Conservation (phyloP, 164 flowering plant genomes). For the Brasenia schreberi region DNA sequence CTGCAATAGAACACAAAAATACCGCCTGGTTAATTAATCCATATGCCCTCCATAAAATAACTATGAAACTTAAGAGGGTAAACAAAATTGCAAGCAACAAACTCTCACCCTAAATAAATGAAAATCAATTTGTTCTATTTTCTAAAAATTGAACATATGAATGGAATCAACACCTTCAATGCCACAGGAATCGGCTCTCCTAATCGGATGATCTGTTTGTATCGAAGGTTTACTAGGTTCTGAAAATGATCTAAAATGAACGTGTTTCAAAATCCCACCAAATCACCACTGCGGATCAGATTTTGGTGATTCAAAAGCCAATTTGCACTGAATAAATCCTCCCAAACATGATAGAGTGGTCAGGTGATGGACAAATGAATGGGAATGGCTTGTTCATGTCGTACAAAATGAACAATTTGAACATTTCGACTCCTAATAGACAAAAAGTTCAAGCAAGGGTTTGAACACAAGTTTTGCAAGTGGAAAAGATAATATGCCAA, state of each 20-base stretch:
- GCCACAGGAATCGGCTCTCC: background rate
- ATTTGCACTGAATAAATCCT: too few species aligned
- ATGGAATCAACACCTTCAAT: background rate
- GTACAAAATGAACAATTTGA: too few species aligned
- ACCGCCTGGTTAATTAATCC: background rate
- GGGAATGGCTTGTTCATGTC: too few species aligned
- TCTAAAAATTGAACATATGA: background rate
- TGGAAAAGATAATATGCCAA: too few species aligned
- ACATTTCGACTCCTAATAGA: too few species aligned
- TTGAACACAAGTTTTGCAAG: too few species aligned
- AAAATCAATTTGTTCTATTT: background rate
- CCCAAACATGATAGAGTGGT: background rate
- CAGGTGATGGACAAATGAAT: too few species aligned
- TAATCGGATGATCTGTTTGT: background rate
- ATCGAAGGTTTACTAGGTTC: background rate
- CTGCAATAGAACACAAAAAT: conserved; percentile 23
- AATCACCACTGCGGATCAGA: too few species aligned
- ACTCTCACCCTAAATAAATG: too few species aligned
- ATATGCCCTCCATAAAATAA: background rate
- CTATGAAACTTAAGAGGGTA: background rate
- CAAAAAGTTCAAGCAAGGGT: too few species aligned
- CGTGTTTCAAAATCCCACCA: too few species aligned
- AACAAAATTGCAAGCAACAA: background rate
- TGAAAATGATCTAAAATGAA: background rate
- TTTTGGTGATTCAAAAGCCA: too few species aligned